Evolutionary conservation across 179 eudicot species (phyloP), one percentile per base, ranked within the genome.

Genomic region (Pouteria campechiana): DNA sequence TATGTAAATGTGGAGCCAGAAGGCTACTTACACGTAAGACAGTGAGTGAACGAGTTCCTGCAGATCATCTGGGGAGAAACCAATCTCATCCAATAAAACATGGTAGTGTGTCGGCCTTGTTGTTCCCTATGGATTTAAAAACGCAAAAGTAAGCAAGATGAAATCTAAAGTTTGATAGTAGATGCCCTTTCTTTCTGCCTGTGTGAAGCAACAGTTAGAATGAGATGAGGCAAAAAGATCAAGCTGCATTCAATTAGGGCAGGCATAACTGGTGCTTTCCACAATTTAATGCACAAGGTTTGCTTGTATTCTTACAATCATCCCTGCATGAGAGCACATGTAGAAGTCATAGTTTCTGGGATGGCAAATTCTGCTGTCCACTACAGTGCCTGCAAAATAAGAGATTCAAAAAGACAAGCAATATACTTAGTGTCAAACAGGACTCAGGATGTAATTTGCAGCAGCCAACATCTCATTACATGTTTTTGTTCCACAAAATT

Each of bases 31-130:
- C 85, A 78, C 92, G 48, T 81, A 81, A 0, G 85, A 81, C 8
- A 74, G 58, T 1, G 70, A 63, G 31, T 74, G 81, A 4, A 74
- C 81, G 13, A 74, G 63, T 12, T 74, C 81, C 57, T 70, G 81
- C 14, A 74, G 67, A 45, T 74, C 81, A 59, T 74, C 81, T 15
- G 81, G 52, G 0, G 81, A 62, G 18, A 74, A 74, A 19, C 81
- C 76, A 35, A 74, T 46, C 52, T 78, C 80, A 40, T 78, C 85
- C 22, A 44, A 43, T 41, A 78, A 46, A 33, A 74, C 81, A 54
- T 78, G 85, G 32, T 78, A 78, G 35, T 81, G 92, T 1, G 92
- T 81, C 0, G 92, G 92, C 61, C 92, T 60, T 0, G 92, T 71
- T 0, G 92, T 81, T 8, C 92, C 92, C 85, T 77, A 36, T 29